Evolutionary conservation across 129 eudicot species (phyloP).

Genomic region (Apium graveolens): DNA sequence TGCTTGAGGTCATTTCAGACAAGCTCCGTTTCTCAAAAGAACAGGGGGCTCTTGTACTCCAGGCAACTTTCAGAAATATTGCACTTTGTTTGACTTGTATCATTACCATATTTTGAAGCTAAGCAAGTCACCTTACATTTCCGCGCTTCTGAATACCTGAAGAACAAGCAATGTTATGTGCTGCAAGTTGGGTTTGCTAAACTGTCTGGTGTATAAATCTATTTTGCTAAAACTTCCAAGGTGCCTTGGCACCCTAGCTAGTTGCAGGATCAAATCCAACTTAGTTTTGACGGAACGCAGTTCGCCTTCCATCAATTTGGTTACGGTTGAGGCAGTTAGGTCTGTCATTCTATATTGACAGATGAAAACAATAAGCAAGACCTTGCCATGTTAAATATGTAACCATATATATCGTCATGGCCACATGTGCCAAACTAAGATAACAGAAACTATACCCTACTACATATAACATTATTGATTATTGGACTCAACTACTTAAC

Average conservation of each 20-base stretch:
- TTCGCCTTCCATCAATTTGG: too few species aligned
- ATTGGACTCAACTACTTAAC: not conserved
- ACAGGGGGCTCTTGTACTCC: conserved; percentile 36
- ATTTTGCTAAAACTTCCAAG: too few species aligned
- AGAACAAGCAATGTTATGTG: conserved; percentile 30
- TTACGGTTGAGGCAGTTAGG: too few species aligned
- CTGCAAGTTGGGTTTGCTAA: too few species aligned
- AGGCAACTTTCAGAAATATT: conserved; percentile 42
- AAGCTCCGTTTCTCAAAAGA: conserved; percentile 49
- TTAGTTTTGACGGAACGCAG: too few species aligned
- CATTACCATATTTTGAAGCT: not conserved
- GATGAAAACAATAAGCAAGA: not conserved
- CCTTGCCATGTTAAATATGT: not conserved
- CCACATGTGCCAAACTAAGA: not conserved
- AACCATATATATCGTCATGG: not conserved
- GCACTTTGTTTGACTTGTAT: not conserved
- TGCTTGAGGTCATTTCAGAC: conserved; percentile 70
- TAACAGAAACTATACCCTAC: not conserved
- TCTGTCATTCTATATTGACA: too few species aligned
- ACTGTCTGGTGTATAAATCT: too few species aligned
- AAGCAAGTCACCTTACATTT: not conserved
- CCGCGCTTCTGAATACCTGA: conserved; percentile 52
- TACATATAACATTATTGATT: too few species aligned
- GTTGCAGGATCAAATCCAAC: too few species aligned
- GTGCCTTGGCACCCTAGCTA: too few species aligned